Evolutionary conservation across 1,139 yeast species (phyloP), one percentile per base, ranked within the genome.

Genomic region (Casaregolazyma lundiana): DNA sequence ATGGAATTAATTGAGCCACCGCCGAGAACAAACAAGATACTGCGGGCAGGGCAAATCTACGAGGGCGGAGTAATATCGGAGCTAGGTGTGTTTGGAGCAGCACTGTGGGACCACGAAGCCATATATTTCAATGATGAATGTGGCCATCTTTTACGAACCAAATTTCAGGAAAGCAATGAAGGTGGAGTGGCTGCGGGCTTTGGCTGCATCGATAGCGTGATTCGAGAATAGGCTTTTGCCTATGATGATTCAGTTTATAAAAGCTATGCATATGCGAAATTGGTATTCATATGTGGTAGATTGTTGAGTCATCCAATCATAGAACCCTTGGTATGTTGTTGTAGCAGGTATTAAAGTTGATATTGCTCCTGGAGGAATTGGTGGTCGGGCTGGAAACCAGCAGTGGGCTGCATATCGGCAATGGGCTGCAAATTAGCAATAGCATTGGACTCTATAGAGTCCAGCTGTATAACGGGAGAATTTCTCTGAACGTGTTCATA

Each of bases 141-240:
- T 1, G 97, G 97, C 4, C 87, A 87, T 79, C 73, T 92, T 53
- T 70, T 92, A 57, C 79, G 98, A 66, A 87, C 97, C 2, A 92
- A 92, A 65, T 78, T 89, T 50, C 83, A 87, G 55, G 72, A 84
- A 2, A 84, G 95, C 47, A 81, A 92, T 65, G 98, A 92, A 70
- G 98, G 98, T 43, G 98, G 98, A 34, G 97, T 92, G 29, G 97
- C 97, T 24, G 97, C 98, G 11, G 98, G 98, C 0, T 92, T 86
- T 67, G 98, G 97, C 8, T 89, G 97, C 66, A 88, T 92, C 45
- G 98, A 92, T 66, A 85, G 90, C 58, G 71, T 78, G 30, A 67
- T 69, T 34, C 57, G 73, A 18, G 60, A 58, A 13, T 20, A 20
- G 13, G n/a, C n/a, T n/a, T n/a, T n/a, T n/a, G n/a, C n/a, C n/a